Evolutionary conservation across 192 early-diverging fungal genomes (phyloP), one percentile per base, ranked within the genome.

Genomic region (Rhizophlyctis rosea): DNA sequence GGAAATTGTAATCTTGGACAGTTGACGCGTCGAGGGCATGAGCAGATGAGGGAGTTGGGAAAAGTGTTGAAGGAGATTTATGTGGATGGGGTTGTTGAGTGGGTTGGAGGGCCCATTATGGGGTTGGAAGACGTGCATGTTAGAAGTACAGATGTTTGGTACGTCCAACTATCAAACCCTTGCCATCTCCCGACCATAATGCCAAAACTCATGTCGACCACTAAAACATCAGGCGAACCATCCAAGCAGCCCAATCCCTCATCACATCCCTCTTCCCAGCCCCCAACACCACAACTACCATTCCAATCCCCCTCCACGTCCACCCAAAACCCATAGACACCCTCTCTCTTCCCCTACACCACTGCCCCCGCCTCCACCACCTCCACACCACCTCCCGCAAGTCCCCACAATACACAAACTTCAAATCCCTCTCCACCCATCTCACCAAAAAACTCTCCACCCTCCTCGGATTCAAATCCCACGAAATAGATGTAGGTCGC

Each of bases 131-230:
- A 39, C 32, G 2, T 1, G 21, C 21, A 47, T 4, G 57, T 39
- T 18, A 24, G 57, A 9, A 58, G 57, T 36, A 58, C 57, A 33
- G 33, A 58, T 13, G 57, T 58, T 13, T 58, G 57, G 57, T 44
- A 44, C 7, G 39, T 44, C 18, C 9, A 7, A 44, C 39, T 18
- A 54, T 54, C 29, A 2, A 54, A 27, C 14, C 13, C 14, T 23
- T 27, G 52, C 29, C 16, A 54, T n/a, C 52, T 54, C 25, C 16
- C 13, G 14, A 54, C 24, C 52, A 18, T 44, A 7, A 18, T 54
- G 14, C 52, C 16, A 27, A 29, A n/a, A n/a, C n/a, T n/a, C n/a
- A n/a, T n/a, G n/a, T n/a, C n/a, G n/a, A n/a, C n/a, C n/a, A n/a
- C n/a, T n/a, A n/a, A n/a, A n/a, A n/a, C n/a, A n/a, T n/a, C 29